phyloP scores from a whole-genome alignment of 2,329 filamentous ascomycete species.

The Penicillium sp. region DNA sequence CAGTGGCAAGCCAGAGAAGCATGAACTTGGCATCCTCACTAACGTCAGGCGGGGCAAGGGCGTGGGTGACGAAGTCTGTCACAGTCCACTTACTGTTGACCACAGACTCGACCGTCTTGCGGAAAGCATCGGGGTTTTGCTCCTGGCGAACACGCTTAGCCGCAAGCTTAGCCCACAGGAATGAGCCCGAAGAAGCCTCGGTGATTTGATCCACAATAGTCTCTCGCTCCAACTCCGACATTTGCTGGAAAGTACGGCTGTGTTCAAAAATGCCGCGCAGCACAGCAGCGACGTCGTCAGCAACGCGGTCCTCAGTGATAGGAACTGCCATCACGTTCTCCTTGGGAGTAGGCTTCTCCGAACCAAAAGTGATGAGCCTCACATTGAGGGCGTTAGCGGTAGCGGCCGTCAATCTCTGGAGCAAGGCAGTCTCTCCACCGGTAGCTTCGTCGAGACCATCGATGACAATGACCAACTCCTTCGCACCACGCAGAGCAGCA shows the following conservation, averaged over 20 bases:
- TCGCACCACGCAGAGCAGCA: slow-evolving; percentile 31
- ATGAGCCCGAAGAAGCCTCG: slow-evolving; percentile 39
- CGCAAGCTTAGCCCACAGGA: slow-evolving; percentile 43
- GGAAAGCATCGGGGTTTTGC: slow-evolving; percentile 24
- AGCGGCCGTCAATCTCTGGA: slow-evolving; percentile 30
- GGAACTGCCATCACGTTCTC: slow-evolving; percentile 22
- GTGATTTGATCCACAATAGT: slow-evolving; percentile 34
- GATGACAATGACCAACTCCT: slow-evolving; percentile 41
- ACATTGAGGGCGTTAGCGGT: slow-evolving; percentile 25
- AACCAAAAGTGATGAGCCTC: slow-evolving; percentile 36
- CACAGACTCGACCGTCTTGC: slow-evolving; percentile 33
- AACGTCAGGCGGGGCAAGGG: slow-evolving; percentile 27
- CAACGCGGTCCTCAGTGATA: slow-evolving; percentile 35
- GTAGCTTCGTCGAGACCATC: slow-evolving; percentile 42
- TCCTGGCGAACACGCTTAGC: slow-evolving; percentile 34
- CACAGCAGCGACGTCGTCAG: slow-evolving; percentile 41
- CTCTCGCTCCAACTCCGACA: slow-evolving; percentile 38
- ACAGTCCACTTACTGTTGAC: slow-evolving; percentile 29
- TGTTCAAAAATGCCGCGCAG: slow-evolving; percentile 31
- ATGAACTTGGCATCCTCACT: slow-evolving; percentile 35
- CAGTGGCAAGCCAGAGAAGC: slow-evolving; percentile 41
- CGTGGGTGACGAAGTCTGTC: slow-evolving; percentile 34
- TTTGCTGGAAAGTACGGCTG: slow-evolving; percentile 22
- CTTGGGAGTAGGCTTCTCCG: slow-evolving; percentile 20
- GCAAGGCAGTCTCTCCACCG: slow-evolving; percentile 31